Conservation (phyloP, 1,284 basidiomycete genomes). For the Tilletia indica region DNA sequence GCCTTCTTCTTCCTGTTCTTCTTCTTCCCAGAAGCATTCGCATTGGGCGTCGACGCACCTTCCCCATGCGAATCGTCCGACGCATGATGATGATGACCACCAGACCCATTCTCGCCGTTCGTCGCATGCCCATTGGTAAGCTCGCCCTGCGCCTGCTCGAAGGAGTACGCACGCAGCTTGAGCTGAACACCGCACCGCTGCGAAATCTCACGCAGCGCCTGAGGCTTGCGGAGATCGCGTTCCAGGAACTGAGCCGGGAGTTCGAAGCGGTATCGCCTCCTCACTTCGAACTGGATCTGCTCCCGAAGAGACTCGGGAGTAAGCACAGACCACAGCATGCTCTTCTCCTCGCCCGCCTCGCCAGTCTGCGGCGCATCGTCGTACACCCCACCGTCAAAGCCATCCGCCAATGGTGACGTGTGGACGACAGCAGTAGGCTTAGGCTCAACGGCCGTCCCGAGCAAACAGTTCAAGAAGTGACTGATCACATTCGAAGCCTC, state of each 20-base stretch:
- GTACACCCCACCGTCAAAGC: conserved; percentile 1
- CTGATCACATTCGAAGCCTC: conserved; percentile 52
- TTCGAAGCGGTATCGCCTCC: conserved; percentile 60
- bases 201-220: conserved; percentile 62
- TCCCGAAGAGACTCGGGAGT: conserved; percentile 59
- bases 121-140: conserved; percentile 15
- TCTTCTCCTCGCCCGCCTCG: conserved; percentile 17
- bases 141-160: conserved; percentile 41
- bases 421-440: conserved; percentile 55
- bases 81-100: conserved; percentile 17
- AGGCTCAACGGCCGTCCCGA: conserved; percentile 59
- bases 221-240: conserved; percentile 54
- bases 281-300: conserved; percentile 58
- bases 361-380: background rate
- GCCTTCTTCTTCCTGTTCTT: conserved; percentile 36
- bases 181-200: conserved; percentile 63
- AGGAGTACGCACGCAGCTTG: conserved; percentile 60
- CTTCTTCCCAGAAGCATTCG: conserved; percentile 20
- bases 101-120: background rate
- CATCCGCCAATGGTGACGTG: conserved; percentile 33
- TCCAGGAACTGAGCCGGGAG: conserved; percentile 58
- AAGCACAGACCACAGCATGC: conserved; percentile 57
- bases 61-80: conserved; percentile 45
- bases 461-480: conserved; percentile 65
- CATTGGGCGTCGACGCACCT: conserved; percentile 51